These are phyloP conservation scores for Westerdykella sp. DNA, from an alignment of 2,329 filamentous ascomycete genomes.

Conservation along the genomic window DNA sequence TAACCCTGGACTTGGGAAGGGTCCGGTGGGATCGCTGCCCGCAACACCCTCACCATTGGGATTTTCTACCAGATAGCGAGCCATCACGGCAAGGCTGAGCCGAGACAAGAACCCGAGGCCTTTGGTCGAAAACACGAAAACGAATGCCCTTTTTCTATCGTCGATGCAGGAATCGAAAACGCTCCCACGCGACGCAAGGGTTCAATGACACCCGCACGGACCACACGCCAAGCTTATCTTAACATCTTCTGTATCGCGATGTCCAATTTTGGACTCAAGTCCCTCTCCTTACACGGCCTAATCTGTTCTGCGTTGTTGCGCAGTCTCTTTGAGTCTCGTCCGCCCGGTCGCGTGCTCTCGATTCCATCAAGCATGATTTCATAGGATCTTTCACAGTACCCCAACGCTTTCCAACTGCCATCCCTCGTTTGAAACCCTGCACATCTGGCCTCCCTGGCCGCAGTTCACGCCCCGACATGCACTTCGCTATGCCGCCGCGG, in stretches of 20 bases:
- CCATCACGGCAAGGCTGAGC: too few species aligned
- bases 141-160: not conserved
- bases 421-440: slow-evolving; percentile 16
- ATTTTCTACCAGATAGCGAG: too few species aligned
- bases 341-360: not conserved
- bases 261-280: not conserved
- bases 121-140: not conserved
- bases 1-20: not conserved
- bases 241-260: not conserved
- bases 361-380: slow-evolving; percentile 8
- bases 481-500: slow-evolving; percentile 82
- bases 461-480: slow-evolving; percentile 52
- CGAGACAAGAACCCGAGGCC: too few species aligned
- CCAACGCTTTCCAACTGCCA: slow-evolving; percentile 11
- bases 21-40: not conserved
- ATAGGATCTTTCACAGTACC: slow-evolving; percentile 3
- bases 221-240: not conserved
- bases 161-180: not conserved
- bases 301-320: not conserved
- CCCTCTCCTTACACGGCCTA: not conserved
- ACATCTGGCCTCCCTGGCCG: slow-evolving; percentile 12
- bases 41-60: not conserved
- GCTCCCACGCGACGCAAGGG: not conserved
- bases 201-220: not conserved
- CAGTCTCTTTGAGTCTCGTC: not conserved